Conservation (phyloP, 2,329 filamentous ascomycete species). For the Xylariaceae sp. region DNA sequence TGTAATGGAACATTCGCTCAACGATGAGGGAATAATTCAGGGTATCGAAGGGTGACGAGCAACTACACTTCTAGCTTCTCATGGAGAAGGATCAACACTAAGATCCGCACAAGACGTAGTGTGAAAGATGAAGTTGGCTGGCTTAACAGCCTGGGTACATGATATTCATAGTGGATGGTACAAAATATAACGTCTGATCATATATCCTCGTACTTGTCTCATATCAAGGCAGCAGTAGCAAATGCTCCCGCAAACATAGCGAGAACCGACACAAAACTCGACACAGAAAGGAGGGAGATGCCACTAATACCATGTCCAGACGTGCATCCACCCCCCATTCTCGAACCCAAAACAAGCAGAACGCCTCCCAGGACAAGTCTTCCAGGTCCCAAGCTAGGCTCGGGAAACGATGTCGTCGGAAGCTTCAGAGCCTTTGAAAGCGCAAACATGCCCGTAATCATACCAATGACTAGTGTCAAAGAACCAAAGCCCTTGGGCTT, state of each 20-base stretch:
- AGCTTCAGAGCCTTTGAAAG: constrained; percentile 35
- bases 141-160: too few species aligned
- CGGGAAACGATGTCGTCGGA: constrained; percentile 24
- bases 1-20: too few species aligned
- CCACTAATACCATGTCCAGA: constrained; percentile 69
- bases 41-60: too few species aligned
- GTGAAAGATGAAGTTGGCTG: too few species aligned
- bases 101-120: too few species aligned
- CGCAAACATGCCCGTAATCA: constrained; percentile 45
- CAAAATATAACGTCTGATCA: too few species aligned
- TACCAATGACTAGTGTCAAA: constrained; percentile 52
- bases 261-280: constrained; percentile 61
- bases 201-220: too few species aligned
- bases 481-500: constrained; percentile 39
- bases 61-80: too few species aligned
- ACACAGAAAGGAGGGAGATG: constrained; percentile 58
- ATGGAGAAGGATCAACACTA: too few species aligned
- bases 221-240: constrained; percentile 17
- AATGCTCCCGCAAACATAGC: constrained; percentile 56
- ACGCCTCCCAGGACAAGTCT: constrained; percentile 53
- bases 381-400: constrained; percentile 29
- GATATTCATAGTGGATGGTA: too few species aligned
- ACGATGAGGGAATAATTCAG: too few species aligned
- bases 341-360: constrained; percentile 57
- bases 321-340: constrained; percentile 64